Base-by-base conservation (phyloP, 148 eudicot genomes). In the Heliosperma pusillum region DNA sequence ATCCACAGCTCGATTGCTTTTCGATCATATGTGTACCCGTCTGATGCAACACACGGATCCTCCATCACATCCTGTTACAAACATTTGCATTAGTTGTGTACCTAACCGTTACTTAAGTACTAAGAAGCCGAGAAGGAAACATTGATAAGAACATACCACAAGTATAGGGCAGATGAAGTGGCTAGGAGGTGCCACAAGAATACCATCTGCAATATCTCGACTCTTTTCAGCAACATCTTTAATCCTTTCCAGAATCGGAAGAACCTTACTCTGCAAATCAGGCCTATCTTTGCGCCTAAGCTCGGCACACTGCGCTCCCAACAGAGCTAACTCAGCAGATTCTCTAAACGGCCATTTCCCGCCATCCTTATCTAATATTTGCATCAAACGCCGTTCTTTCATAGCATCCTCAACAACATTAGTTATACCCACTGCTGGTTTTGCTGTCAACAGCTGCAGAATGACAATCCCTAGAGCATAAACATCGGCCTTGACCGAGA, bases 41-140 rank as follows among this genome's bases (percentile, higher is more conserved):
- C 97, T 65, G 92, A 87, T 78, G 97, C 95, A 66, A 92, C 95
- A 74, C 86, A 86, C 10, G 97, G 97, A 60, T 92, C 95, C 25
- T 77, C 79, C 95, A 92, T 92, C 69, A 92, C 83, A 66, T 86
- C 90, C 97, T 92, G 85, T 44, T 69, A 78, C 13, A 75, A 56
- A 73, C 9, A 27, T 74, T 52, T 10, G 15, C 21, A 50, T 52
- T 19, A 36, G 42, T 36, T 36, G 42, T 36, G 3, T 36, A 36
- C 42, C 9, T 6, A 36, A 36, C n/a, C n/a, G n/a, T n/a, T n/a
- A n/a, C 42, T 36, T 36, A 0, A 36, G 42, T 36, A 36, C 42
- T 36, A 36, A 36, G 42, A 36, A 36, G 9, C 42, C 42, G 42
- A 36, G 42, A 36, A 36, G 10, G 42, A 36, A 36, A 36, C 1